Base-by-base conservation (phyloP, 2,329 filamentous ascomycete genomes). In the Alternaria sp. region DNA sequence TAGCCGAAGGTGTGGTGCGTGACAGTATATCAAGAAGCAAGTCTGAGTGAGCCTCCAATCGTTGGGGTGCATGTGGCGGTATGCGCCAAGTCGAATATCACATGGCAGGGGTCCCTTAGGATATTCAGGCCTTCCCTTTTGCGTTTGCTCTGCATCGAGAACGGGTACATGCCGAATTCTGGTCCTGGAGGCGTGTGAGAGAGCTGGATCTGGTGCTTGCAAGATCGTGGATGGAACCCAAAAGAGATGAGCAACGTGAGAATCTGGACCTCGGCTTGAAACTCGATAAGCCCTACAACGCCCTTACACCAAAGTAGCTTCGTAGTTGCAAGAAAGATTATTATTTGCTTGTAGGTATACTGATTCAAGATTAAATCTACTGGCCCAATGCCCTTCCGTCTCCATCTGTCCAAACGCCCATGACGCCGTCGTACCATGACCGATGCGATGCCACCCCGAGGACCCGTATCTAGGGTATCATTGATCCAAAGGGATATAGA, bases 11-110 rank as follows among this genome's bases (percentile, higher is more conserved):
- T 38, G 58, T 43, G 56, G 46, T 25, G 38, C 22, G 54, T 55
- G 57, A 53, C 60, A 62, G 63, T 54, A 51, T 62, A 62, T 63
- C 59, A 68, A 71, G 66, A 72, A 68, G 66, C 67, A 71, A 65
- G 30, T 65, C 59, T 44, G 64, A 58, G 59, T 34, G n/a, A 52
- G 48, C 59, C 65, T 66, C 67, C 65, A 65, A 67, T 72, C 60
- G 64, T 65, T 50, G 62, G 52, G 65, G 59, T 65, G 68, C 59
- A 67, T 55, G 69, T 73, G 72, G 73, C 70, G 68, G 65, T 36
- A 59, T 60, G 43, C 62, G 68, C 69, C 69, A 60, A 60, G 54
- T 38, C 54, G 41, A 48, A 43, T 48, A 30, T 34, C 41, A 69
- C 57, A 38, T 54, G 58, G 58, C 68, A 71, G 60, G 60, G 64